A percentile compares a stretch with the other conserved stretches of the same genome.
Evolutionary conservation across 495 filamentous ascomycete genomes (phyloP).

Genomic region (Penicillium steckii): DNA sequence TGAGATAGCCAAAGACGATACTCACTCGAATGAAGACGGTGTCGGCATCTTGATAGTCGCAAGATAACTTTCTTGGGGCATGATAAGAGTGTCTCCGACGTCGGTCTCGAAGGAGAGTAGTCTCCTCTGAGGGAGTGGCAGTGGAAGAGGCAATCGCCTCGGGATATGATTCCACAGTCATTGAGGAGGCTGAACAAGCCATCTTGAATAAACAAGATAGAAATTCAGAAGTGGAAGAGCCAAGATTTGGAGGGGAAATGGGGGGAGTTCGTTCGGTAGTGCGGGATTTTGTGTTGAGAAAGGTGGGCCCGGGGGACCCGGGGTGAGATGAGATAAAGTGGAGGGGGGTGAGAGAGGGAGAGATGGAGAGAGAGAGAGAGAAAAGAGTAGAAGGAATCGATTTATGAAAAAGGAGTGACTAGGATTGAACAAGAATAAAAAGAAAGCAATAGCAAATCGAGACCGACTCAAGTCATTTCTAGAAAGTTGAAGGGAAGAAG

Average conservation of each 20-base stretch:
- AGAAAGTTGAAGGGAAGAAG: conserved; percentile 1
- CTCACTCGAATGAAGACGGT: conserved; percentile 62
- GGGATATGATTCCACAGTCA: conserved; percentile 46
- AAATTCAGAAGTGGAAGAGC: too few relatives aligned
- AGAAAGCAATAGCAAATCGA: too few relatives aligned
- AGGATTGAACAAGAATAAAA: conserved; percentile 7
- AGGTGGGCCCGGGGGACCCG: conserved; percentile 9
- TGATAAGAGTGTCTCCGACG: conserved; percentile 67
- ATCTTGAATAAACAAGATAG: conserved; percentile 21
- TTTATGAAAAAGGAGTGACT: neutral
- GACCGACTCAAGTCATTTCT: too few relatives aligned
- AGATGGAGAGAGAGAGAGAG: conserved; percentile 1
- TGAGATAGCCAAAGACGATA: neutral
- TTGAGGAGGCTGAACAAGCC: conserved; percentile 45
- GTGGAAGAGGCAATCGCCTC: conserved; percentile 30
- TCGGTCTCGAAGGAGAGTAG: conserved; percentile 40
- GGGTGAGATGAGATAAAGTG: neutral
- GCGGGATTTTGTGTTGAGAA: conserved; percentile 3
- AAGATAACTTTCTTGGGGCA: conserved; percentile 56
- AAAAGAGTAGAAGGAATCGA: neutral
- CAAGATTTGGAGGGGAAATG: conserved; percentile 1
- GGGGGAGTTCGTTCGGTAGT: neutral
- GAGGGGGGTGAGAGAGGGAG: neutral
- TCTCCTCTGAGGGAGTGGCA: conserved; percentile 36
- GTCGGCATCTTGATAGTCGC: conserved; percentile 64